Evolutionary conservation across 1,284 basidiomycete species (phyloP), one percentile per base, ranked within the genome.

Genomic region (Austroboletus niveus): DNA sequence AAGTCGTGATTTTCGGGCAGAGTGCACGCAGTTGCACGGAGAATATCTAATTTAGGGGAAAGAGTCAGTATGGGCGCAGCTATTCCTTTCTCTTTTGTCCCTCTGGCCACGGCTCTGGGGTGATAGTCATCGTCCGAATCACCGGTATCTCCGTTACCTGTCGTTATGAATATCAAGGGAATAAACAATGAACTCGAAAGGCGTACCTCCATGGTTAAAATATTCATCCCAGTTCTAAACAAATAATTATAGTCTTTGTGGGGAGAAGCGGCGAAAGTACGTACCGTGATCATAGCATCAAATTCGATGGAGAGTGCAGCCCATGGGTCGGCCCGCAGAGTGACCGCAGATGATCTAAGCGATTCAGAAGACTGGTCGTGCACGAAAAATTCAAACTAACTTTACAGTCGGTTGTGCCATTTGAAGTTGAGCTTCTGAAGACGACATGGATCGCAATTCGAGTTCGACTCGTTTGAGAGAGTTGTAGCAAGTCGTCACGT

Each of bases 401-500:
- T 80, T 77, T 32, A 81, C 75, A 44, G 71, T 80, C 1, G 84
- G 76, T 57, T 89, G 87, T 15, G 75, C 75, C 84, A 90, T 85
- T 61, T 89, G 83, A 39, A 88, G 71, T 45, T 80, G 75, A 5
- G 70, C 72, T 45, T 77, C 78, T 34, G 68, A 64, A 1, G 71
- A 65, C 8, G 75, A 69, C 36, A 71, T 55, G 2, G 73, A 70
- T 51, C 78, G 76, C 47, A 86, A 59, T 40, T 90, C 86, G 54
- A 83, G 78, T 8, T 87, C 77, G 8, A 86, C 80, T 62, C 86
- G 89, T 72, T 88, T 91, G 47, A 92, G 72, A 8, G 85, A 78
- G 42, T 81, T 74, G 51, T 84, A 87, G 60, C 87, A 90, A n/a
- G 75, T 78, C 30, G 82, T 82, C n/a, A 90, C 84, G 62, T 92